These are phyloP conservation scores for Tolypocladium inflatum DNA, from an alignment of 2,329 filamentous ascomycete genomes.

Conservation along the genomic window DNA sequence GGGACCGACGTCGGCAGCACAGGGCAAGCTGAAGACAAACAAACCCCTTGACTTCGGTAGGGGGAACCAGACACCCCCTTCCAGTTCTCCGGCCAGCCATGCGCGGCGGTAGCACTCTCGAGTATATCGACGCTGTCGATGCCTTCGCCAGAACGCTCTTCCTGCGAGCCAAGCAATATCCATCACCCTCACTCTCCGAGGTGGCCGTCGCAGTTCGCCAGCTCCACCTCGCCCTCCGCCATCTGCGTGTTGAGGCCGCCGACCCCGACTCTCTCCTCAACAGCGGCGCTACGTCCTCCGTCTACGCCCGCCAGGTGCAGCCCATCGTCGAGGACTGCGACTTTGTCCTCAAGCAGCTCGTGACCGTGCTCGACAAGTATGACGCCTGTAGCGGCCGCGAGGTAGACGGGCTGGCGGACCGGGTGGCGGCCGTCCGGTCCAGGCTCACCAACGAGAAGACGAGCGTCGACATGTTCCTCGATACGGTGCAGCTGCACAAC, in stretches of 20 bases:
- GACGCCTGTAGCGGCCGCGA: slow-evolving; percentile 17
- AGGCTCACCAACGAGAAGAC: slow-evolving; percentile 43
- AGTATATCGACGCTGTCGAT: slow-evolving; percentile 46
- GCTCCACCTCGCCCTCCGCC: slow-evolving; percentile 46
- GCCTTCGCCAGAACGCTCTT: slow-evolving; percentile 46
- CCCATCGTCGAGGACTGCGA: slow-evolving; percentile 46
- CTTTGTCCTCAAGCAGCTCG: slow-evolving; percentile 44
- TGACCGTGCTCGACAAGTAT: slow-evolving; percentile 41
- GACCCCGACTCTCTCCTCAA: slow-evolving; percentile 48
- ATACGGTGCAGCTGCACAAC: slow-evolving; percentile 45
- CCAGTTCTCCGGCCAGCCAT: slow-evolving; percentile 12
- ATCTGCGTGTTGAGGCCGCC: slow-evolving; percentile 47
- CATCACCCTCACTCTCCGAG: slow-evolving; percentile 38
- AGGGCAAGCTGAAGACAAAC: background rate
- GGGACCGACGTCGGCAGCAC: background rate
- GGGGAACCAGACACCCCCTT: background rate
- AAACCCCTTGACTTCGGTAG: background rate
- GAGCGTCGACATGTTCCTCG: slow-evolving; percentile 45
- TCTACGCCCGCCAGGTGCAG: slow-evolving; percentile 39
- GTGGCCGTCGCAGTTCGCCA: slow-evolving; percentile 40
- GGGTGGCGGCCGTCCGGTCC: slow-evolving; percentile 30
- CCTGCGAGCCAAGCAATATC: slow-evolving; percentile 36
- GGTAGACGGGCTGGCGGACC: slow-evolving; percentile 23
- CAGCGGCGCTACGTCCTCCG: slow-evolving; percentile 22
- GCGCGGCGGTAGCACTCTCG: slow-evolving; percentile 22